Conservation (phyloP, 306 rosid genomes). For the Cucurbita ficifolia region DNA sequence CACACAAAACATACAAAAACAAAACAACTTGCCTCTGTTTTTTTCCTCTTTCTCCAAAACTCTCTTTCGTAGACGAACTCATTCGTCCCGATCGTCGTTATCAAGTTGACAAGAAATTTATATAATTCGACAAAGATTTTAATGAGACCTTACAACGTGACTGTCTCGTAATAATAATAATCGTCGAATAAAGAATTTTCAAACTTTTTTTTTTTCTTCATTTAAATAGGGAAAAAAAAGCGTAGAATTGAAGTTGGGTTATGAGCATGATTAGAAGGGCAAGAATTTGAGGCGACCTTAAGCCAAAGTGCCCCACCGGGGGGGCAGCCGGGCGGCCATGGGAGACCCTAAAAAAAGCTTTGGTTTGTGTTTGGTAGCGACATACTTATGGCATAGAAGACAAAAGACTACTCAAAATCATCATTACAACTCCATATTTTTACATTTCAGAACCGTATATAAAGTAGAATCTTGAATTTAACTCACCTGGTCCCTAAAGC, state of each 20-base stretch:
- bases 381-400: constrained; percentile 11
- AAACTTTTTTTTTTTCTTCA: not conserved
- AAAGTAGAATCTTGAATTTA: not conserved
- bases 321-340: not conserved
- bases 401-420: constrained; percentile 11
- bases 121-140: not conserved
- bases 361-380: constrained; percentile 4
- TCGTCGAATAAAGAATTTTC: too few species aligned
- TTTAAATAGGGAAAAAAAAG: not conserved
- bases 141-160: not conserved
- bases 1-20: not conserved
- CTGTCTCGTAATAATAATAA: too few species aligned
- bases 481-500: not conserved
- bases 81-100: not conserved
- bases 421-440: constrained; percentile 12
- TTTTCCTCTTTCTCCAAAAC: not conserved
- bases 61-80: not conserved
- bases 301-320: not conserved
- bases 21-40: not conserved
- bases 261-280: not conserved
- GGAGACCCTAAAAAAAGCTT: not conserved
- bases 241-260: not conserved
- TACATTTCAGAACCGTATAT: not conserved
- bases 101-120: not conserved
- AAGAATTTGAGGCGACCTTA: not conserved